Evolutionary conservation across 2,329 filamentous ascomycete genomes (phyloP), one percentile per base, ranked within the genome.

Genomic region (Pseudocercospora ulei): DNA sequence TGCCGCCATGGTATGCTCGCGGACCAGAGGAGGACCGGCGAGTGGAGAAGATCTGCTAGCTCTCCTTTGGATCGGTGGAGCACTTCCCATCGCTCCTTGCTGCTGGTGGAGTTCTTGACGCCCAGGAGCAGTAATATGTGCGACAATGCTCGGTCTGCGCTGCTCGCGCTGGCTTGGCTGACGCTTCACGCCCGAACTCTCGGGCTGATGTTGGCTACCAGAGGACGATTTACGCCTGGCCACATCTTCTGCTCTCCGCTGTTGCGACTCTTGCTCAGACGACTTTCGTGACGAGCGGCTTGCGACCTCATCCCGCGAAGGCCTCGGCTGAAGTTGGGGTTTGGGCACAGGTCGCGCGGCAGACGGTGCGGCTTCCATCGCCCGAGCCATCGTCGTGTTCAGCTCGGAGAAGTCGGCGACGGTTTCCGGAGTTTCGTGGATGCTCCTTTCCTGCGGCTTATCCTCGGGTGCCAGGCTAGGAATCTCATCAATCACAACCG

Each of bases 61-160:
- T 54, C 81, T 78, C 43, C 77, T 76, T 48, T 81, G 79, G 40
- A 72, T 69, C 6, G 47, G 48, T 6, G 53, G 49, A 14, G 44
- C 45, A 4, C 35, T 38, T 4, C 39, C 19, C 13, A 43, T 34
- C 8, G 41, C 57, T 44, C 5, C 59, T 47, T 33, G 55, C 47
- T 47, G 47, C 20, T 49, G 48, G 8, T 55, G 51, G 2, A 58
- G 51, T 25, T 57, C 48, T 17, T 65, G 60, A 22, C 63, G 62
- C 26, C 55, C 62, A 23, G 67, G 67, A 11, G 67, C 66, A 24
- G 67, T 69, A 6, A 58, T 57, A 41, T 66, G 64, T 36, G 60
- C 61, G 1, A 62, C 61, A 7, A 70, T 57, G 14, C 54, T 57
- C 1, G 69, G 64, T 20, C 67, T 63, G 28, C 53, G 51, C 25